Percentiles rank a stretch among this genome's conserved stretches.
These are phyloP conservation scores for Hyphopichia khmerensis DNA, from an alignment of 1,139 yeast genomes.

Conservation along the genomic window DNA sequence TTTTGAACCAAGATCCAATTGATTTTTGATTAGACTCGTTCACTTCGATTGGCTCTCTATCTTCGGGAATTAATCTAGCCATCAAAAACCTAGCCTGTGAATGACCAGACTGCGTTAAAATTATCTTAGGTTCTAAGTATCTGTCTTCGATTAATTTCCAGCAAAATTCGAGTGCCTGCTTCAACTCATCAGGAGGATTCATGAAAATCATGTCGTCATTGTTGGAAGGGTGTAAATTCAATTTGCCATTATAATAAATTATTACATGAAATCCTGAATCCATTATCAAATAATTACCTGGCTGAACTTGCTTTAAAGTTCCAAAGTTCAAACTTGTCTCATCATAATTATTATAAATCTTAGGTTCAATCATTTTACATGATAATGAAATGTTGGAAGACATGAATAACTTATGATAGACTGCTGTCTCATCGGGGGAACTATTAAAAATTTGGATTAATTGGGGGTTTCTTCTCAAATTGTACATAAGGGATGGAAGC, in stretches of 20 bases:
- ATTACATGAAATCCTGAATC: slow-evolving; percentile 29
- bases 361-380: slow-evolving; percentile 27
- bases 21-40: slow-evolving; percentile 2
- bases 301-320: slow-evolving; percentile 15
- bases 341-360: slow-evolving; percentile 16
- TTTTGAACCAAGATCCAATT: slow-evolving; percentile 9
- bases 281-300: slow-evolving; percentile 23
- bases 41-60: slow-evolving; percentile 2
- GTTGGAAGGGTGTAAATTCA: slow-evolving; percentile 33
- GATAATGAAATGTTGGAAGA: slow-evolving; percentile 17
- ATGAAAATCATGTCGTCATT: slow-evolving; percentile 22
- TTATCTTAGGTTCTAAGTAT: slow-evolving; percentile 16
- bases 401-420: slow-evolving; percentile 32
- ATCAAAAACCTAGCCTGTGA: slow-evolving; percentile 34
- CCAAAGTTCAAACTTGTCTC: slow-evolving; percentile 3
- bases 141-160: slow-evolving; percentile 2
- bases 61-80: slow-evolving; percentile 26
- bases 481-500: slow-evolving; percentile 29
- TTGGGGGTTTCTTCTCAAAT: slow-evolving; percentile 34
- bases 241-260: slow-evolving; percentile 19
- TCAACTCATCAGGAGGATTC: slow-evolving; percentile 1
- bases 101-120: slow-evolving; percentile 32
- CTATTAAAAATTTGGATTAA: slow-evolving; percentile 38
- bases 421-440: slow-evolving; percentile 47
- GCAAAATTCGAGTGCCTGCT: background rate